Evolutionary conservation across 2,329 filamentous ascomycete species (phyloP), one percentile per base, ranked within the genome.

Genomic region (Aspergillus sp.): DNA sequence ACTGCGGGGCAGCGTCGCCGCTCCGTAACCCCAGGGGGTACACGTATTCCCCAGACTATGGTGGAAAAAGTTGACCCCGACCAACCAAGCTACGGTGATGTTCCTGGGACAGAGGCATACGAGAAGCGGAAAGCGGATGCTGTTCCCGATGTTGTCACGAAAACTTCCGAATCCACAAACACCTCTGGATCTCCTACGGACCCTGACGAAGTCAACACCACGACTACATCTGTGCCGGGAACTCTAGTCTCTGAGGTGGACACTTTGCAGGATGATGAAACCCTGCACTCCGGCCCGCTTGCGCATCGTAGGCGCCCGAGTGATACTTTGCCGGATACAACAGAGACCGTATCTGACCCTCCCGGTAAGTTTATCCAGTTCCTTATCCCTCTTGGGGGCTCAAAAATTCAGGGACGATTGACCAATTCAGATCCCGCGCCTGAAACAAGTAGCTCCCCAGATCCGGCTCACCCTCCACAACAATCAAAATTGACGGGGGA

Each of bases 31-130:
- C 82, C 82, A 5, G 81, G 80, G 35, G 82, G 79, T 48, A 76
- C 79, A 6, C 76, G 80, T 8, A 77, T 87, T 39, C 85, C 85
- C 17, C 82, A 78, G 63, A 86, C 83, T 6, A 74, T 87, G 9
- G 84, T 87, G 17, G 84, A 87, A 67, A 84, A 84, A 69, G 77
- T 88, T 49, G 84, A 87, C 60, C 78, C 80, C 31, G 77, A 81
- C 31, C 70, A 75, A 57, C 82, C 84, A 40, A 82, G 80, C 64
- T 77, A 87, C 70, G 85, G 85, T 19, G 85, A 88, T 55, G 78
- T 87, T 7, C 84, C 85, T 27, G 85, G 85, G 31, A 88, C 85
- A 50, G 70, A 74, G 39, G 86, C 84, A 59, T 81, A 84, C 62
- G 77, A 84, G 58, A 72, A 81, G 64, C 79, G 83, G 59, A 79